phyloP scores from a whole-genome alignment of 2,329 filamentous ascomycete species.

The Ascochyta fabae region DNA sequence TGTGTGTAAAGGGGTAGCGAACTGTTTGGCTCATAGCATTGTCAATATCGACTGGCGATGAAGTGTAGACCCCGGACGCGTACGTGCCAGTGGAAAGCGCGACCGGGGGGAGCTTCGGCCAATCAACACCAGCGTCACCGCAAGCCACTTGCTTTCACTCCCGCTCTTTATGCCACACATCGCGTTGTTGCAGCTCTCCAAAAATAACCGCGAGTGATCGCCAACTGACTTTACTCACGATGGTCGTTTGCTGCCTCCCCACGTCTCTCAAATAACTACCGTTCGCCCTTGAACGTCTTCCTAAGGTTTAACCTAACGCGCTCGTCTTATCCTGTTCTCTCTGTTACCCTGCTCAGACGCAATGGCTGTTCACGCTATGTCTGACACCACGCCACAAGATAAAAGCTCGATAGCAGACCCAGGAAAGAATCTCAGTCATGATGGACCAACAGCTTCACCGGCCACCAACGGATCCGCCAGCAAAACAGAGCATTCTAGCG shows the following conservation, averaged over 20 bases:
- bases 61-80: background rate
- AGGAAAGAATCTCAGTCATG: background rate
- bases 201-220: background rate
- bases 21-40: conserved; percentile 25
- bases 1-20: conserved; percentile 13
- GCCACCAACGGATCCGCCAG: background rate
- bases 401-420: background rate
- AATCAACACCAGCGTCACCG: conserved; percentile 4
- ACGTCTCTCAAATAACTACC: background rate
- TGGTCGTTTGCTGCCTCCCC: background rate
- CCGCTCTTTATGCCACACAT: background rate
- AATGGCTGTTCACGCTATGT: background rate
- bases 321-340: background rate
- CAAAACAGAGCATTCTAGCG: background rate
- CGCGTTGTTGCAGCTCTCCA: background rate
- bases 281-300: background rate
- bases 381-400: background rate
- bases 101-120: conserved; percentile 1
- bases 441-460: background rate
- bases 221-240: background rate
- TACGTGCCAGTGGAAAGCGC: background rate
- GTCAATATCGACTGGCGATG: conserved; percentile 3
- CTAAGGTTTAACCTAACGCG: background rate
- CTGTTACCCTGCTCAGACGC: background rate
- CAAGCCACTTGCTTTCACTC: conserved; percentile 1